Evolutionary conservation across 192 early-diverging fungal genomes (phyloP).

Genomic region (Backusella macrospora): DNA sequence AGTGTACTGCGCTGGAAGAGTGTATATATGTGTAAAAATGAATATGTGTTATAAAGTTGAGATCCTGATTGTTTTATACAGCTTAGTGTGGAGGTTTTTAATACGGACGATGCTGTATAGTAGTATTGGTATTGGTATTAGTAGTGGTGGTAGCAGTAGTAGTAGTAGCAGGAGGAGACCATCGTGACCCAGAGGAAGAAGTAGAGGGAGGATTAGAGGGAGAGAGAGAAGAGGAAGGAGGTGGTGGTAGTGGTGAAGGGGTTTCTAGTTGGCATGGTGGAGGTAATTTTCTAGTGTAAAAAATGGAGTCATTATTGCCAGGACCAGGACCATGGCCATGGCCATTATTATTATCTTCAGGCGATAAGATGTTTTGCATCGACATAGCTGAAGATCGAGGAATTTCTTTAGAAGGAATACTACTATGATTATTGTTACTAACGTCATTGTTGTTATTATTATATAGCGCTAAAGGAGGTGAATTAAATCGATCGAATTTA

Average conservation of each 20-base stretch:
- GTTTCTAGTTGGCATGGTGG: constrained; percentile 3
- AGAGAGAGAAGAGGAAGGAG: neutral
- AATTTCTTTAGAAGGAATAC: neutral
- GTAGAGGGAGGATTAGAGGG: neutral
- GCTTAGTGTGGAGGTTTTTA: neutral
- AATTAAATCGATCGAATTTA: constrained; percentile 7
- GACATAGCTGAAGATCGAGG: constrained; percentile 17
- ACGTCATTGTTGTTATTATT: neutral
- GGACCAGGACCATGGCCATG: no score
- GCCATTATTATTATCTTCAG: neutral
- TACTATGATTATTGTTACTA: neutral
- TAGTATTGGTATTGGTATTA: neutral
- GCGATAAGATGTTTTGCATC: constrained; percentile 18
- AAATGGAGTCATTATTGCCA: neutral
- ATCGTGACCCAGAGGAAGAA: neutral
- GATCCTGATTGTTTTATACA: no score
- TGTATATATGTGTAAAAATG: neutral
- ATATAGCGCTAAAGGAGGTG: neutral
- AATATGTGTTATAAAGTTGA: no score
- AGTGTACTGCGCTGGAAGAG: neutral
- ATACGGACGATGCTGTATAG: neutral
- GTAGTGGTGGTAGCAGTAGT: neutral
- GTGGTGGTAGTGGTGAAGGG: neutral
- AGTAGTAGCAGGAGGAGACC: neutral
- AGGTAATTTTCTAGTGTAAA: constrained; percentile 14